Evolutionary conservation across 2,329 filamentous ascomycete genomes (phyloP), one percentile per base, ranked within the genome.

Genomic region (Penicillium thymicola): DNA sequence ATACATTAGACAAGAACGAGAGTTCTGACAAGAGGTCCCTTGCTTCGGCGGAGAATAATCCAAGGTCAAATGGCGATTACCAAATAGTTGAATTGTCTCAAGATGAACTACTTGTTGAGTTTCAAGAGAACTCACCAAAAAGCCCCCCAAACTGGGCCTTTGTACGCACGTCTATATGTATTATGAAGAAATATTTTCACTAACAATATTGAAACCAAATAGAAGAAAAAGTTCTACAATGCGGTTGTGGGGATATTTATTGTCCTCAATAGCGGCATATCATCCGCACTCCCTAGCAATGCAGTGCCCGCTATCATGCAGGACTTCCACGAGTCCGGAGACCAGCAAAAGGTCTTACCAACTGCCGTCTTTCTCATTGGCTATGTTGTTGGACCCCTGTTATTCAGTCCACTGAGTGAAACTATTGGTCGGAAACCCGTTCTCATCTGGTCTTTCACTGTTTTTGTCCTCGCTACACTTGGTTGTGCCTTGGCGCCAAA

Each of bases 381-480:
- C 2, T 76, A 74, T 54, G 68, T 70, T 5, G 61, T 78, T 10
- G 77, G 76, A 0, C 76, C 77, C 1, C 56, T 77, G 1, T 54
- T 76, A 0, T 77, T 74, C 38, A 76, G 74, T 5, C 77, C 77
- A 0, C 59, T 78, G 2, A 77, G 74, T n/a, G 77, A 79, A 48
- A 68, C 72, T 2, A 65, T 72, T 40, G 77, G 77, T 1, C 69
- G 77, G 0, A 71, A 65, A 47, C 65, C 70, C 1, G 72, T 79
- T 7, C 65, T 85, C 57, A 71, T 85, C 0, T 72, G 67, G 10
- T 80, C 82, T 0, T 84, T 85, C 57, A 45, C 69, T n/a, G 62
- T 71, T 3, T 78, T 74, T 54, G 72, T 70, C 9, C 45, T 75
- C 5, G 77, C 68, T 48, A 79, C 74, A 0, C 66, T 77, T 40